Base-by-base conservation (phyloP, 2,329 filamentous ascomycete genomes). In the Aspergillus piperis region DNA sequence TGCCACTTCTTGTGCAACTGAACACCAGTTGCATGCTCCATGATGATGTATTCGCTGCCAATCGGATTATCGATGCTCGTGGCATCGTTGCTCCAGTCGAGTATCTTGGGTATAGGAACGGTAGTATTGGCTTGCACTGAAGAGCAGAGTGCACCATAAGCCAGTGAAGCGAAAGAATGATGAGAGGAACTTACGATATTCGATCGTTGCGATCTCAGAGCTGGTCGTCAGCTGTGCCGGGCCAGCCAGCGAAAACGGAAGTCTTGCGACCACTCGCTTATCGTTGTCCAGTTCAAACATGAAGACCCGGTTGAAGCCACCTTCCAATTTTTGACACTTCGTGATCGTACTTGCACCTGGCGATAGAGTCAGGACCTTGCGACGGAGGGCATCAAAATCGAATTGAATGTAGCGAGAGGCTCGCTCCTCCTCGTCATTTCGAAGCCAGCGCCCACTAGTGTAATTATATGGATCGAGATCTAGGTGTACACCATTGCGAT, bases 131-230 rank as follows among this genome's bases (percentile, higher is more conserved):
- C 32, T 70, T 73, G 71, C 59, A 78, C 75, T 79, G 63, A 60
- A 50, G 62, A 19, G 15, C 10, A 44, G 11, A 36, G 36, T 60
- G 44, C 61, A 17, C 42, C 21, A 13, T 36, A 58, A 27, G 30
- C 19, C 32, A 52, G 50, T 36, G 32, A 36, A 36, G 23, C 38
- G 1, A 39, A 23, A 15, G 15, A 8, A 42, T 27, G 30, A 38
- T 5, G 21, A 17, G 0, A 38, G n/a, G 36, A 39, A 62, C 73
- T 66, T 69, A 80, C 77, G 48, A 61, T 77, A 81, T 50, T 66
- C 66, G 50, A 82, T 77, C 1, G 78, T 82, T 27, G 80, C 79
- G 63, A 82, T 77, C 66, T 82, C 77, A 23, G 79, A 81, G 58
- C 68, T 71, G 5, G 77, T 81, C 0, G 70, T 73, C 19, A 79